A percentile compares a stretch with the other conserved stretches of the same genome.
Conservation (phyloP, 441 rosid genomes). For the Biscutella laevigata region DNA sequence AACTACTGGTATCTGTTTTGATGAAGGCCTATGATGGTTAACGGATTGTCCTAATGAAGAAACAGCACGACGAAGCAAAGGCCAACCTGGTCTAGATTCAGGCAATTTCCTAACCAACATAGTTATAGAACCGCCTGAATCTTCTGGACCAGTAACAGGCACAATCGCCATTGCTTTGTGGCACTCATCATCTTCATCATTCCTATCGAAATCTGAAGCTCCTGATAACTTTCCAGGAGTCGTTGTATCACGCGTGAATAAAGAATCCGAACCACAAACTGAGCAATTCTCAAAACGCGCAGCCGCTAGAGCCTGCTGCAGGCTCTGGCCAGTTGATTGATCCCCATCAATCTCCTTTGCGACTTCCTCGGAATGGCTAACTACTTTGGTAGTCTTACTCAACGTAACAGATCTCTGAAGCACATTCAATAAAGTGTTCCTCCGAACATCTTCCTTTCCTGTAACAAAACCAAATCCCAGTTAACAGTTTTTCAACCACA, state of each 20-base stretch:
- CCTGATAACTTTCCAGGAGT: constrained; percentile 6
- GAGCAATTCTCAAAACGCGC: constrained; percentile 40
- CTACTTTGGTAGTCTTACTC: constrained; percentile 41
- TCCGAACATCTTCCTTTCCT: constrained; percentile 45
- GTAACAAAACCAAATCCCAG: constrained; percentile 15
- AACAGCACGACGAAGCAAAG: constrained; percentile 42
- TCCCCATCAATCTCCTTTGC: constrained; percentile 12
- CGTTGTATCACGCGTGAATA: background rate
- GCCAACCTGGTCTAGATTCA: constrained; percentile 58
- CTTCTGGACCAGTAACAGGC: constrained; percentile 31
- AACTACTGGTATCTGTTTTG: constrained; percentile 54
- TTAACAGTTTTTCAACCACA: background rate
- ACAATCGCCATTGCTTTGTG: constrained; percentile 38
- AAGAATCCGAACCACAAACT: constrained; percentile 39
- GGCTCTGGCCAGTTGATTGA: constrained; percentile 29
- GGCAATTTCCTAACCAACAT: constrained; percentile 32
- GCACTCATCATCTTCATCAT: constrained; percentile 10
- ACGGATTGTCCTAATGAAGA: constrained; percentile 23
- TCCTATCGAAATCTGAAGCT: constrained; percentile 7
- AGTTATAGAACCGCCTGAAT: constrained; percentile 29
- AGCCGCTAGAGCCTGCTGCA: constrained; percentile 38
- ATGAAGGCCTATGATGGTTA: constrained; percentile 24
- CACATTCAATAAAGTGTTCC: constrained; percentile 39
- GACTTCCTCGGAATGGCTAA: constrained; percentile 28
- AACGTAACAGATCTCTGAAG: constrained; percentile 46